Evolutionary conservation across 1,284 basidiomycete species (phyloP).

Genomic region (Cutaneotrichosporon spelunceum): DNA sequence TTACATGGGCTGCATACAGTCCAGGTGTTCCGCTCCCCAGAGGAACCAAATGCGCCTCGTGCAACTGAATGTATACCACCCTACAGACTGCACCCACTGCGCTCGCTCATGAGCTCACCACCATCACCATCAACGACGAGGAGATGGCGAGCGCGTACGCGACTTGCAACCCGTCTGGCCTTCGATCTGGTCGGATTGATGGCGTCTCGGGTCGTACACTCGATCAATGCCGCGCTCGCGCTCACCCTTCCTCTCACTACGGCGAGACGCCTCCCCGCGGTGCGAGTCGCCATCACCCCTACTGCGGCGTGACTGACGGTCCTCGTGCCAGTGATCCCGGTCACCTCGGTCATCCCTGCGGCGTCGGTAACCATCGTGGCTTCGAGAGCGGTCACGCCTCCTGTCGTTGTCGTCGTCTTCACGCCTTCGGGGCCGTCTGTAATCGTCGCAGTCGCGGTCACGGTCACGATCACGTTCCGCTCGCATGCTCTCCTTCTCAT

Average conservation of each 20-base stretch:
- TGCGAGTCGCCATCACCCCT: background rate
- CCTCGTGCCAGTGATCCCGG: background rate
- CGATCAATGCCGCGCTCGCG: slow-evolving; percentile 7
- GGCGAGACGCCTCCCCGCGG: background rate
- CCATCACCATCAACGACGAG: background rate
- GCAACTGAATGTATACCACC: background rate
- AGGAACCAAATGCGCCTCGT: background rate
- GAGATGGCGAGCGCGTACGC: background rate
- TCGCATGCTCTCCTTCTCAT: background rate
- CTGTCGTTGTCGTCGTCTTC: background rate
- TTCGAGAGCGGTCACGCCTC: background rate
- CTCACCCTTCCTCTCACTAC: background rate
- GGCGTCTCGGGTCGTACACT: background rate
- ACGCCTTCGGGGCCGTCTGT: background rate
- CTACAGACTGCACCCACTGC: background rate
- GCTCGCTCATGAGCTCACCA: background rate
- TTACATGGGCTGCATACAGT: no score
- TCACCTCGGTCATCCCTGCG: background rate
- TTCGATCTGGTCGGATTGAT: background rate
- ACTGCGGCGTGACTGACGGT: background rate
- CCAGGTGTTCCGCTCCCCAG: no score
- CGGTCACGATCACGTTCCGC: slow-evolving; percentile 11
- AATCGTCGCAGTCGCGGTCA: slow-evolving; percentile 12
- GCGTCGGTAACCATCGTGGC: background rate
- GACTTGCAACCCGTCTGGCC: background rate